Evolutionary conservation across 163 green algal genomes (phyloP).

Genomic region (Chlamydomonas reinhardtii): DNA sequence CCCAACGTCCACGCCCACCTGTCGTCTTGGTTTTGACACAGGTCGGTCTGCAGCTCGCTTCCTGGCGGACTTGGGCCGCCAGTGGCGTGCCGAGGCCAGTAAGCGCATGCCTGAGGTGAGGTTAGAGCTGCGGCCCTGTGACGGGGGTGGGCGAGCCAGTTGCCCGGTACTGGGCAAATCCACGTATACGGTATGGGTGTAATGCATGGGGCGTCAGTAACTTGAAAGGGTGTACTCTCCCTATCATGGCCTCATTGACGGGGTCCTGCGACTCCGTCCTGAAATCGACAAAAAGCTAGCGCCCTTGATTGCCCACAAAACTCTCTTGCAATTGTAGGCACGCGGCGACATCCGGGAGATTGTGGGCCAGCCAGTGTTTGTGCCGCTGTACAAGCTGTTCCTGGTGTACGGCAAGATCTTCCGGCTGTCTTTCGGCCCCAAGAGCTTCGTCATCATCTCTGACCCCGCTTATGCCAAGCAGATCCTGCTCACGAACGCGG

Average conservation of each 20-base stretch:
- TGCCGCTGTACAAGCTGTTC: constrained; percentile 93
- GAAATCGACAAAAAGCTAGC: too few species aligned
- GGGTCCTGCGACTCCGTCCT: too few species aligned
- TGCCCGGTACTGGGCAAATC: too few species aligned
- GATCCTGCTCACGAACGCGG: constrained; percentile 84
- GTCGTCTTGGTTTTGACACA: constrained; percentile 3
- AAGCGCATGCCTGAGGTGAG: constrained; percentile 81
- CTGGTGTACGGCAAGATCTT: constrained; percentile 82
- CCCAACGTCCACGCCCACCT: too few species aligned
- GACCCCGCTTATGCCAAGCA: constrained; percentile 88
- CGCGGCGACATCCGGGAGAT: constrained; percentile 91
- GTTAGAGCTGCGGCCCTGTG: too few species aligned
- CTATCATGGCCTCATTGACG: too few species aligned
- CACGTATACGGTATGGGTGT: too few species aligned
- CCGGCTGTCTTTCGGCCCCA: constrained; percentile 91
- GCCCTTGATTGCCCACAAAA: not conserved
- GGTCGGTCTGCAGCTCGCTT: constrained; percentile 73
- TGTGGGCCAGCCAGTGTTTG: constrained; percentile 94
- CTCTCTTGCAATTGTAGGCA: too few species aligned
- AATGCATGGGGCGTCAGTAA: too few species aligned
- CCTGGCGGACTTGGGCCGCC: constrained; percentile 78
- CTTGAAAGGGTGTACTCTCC: too few species aligned
- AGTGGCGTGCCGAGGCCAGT: constrained; percentile 73
- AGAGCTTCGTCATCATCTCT: constrained; percentile 92
- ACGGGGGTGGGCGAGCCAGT: too few species aligned